A percentile compares a stretch with the other conserved stretches of the same genome.
Conservation (phyloP, 106 monocot genomes). For the Acorus calamus region DNA sequence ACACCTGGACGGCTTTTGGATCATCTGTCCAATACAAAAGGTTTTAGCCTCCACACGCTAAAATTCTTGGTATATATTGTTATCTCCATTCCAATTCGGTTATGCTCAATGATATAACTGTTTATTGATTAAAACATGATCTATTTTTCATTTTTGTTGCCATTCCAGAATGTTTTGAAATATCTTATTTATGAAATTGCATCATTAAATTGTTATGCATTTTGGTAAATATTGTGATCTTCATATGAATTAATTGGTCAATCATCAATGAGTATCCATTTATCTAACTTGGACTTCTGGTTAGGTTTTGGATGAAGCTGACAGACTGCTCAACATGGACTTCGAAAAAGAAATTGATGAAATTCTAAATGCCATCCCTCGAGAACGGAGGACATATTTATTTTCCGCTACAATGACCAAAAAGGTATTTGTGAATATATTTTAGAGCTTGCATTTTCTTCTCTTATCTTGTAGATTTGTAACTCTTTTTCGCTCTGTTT, state of each 20-base stretch:
- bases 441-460: background rate
- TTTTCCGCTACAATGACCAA: slow-evolving; percentile 99
- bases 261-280: background rate
- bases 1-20: slow-evolving; percentile 96
- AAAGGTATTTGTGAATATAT: slow-evolving; percentile 35
- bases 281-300: background rate
- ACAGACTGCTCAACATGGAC: slow-evolving; percentile 80
- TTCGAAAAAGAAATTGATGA: slow-evolving; percentile 94
- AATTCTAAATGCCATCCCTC: slow-evolving; percentile 74
- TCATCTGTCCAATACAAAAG: slow-evolving; percentile 92
- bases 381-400: slow-evolving; percentile 74
- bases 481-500: background rate
- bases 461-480: background rate
- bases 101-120: too few species aligned
- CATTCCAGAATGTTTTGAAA: too few species aligned
- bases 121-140: too few species aligned
- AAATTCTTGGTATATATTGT: slow-evolving; percentile 70
- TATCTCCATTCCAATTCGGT: background rate
- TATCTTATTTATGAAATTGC: too few species aligned
- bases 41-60: slow-evolving; percentile 74
- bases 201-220: too few species aligned
- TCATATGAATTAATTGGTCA: too few species aligned
- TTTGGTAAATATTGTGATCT: too few species aligned
- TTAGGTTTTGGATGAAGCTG: slow-evolving; percentile 96
- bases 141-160: too few species aligned